A percentile compares a stretch with the other conserved stretches of the same genome.
Evolutionary conservation across 768 basidiomycete species (phyloP).

Genomic region (Cantharellus anzutake): DNA sequence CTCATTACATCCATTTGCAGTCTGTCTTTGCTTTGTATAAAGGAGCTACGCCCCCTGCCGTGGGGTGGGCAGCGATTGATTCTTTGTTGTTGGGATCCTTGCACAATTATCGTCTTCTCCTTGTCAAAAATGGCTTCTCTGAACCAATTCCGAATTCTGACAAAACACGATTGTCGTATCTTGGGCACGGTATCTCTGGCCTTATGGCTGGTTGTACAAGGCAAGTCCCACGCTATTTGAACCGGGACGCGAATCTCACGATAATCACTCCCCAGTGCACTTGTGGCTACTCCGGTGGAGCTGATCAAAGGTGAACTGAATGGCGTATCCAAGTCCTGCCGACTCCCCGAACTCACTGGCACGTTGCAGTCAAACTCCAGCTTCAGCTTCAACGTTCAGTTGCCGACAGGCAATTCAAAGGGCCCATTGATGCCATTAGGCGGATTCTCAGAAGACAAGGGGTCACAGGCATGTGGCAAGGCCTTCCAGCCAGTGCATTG

Average conservation of each 20-base stretch:
- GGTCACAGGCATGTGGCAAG: slow-evolving; percentile 48
- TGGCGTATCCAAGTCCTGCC: background rate
- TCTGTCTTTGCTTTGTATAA: slow-evolving; percentile 51
- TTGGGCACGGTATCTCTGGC: slow-evolving; percentile 48
- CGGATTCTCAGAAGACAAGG: slow-evolving; percentile 48
- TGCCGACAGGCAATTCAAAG: slow-evolving; percentile 34
- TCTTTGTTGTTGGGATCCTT: slow-evolving; percentile 49
- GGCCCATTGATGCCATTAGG: slow-evolving; percentile 44
- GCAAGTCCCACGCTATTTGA: slow-evolving; percentile 16
- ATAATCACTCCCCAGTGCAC: slow-evolving; percentile 24
- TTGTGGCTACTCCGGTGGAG: slow-evolving; percentile 62
- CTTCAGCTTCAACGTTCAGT: slow-evolving; percentile 37
- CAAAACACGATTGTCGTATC: slow-evolving; percentile 31
- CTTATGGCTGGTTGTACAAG: slow-evolving; percentile 53
- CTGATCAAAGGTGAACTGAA: slow-evolving; percentile 40
- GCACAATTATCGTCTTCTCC: slow-evolving; percentile 51
- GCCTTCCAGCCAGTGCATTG: slow-evolving; percentile 50
- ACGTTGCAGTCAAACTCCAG: slow-evolving; percentile 41
- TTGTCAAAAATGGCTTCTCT: slow-evolving; percentile 32
- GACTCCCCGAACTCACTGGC: background rate
- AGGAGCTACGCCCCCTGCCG: slow-evolving; percentile 49
- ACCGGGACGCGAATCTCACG: background rate
- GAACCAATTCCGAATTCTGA: slow-evolving; percentile 24
- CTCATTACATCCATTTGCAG: slow-evolving; percentile 15
- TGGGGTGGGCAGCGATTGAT: slow-evolving; percentile 58